Conservation (phyloP, 305 asterid genomes). For the Solanum hybrid region DNA sequence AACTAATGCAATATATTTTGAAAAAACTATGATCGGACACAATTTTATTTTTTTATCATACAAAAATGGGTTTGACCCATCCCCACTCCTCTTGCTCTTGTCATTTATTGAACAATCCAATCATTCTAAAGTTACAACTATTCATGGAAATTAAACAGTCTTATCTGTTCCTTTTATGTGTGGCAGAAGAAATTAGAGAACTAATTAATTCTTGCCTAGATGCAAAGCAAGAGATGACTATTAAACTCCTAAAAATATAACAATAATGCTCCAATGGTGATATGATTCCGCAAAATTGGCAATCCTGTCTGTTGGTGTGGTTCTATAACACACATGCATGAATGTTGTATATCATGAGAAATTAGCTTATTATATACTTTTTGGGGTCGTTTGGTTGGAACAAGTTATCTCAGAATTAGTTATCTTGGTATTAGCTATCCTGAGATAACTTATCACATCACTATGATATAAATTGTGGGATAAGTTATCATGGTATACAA, state of each 20-base stretch:
- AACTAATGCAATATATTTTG: neutral
- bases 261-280: neutral
- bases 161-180: neutral
- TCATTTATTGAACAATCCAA: neutral
- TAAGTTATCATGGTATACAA: no score
- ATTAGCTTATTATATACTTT: neutral
- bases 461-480: no score
- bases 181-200: neutral
- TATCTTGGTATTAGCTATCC: no score
- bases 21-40: neutral
- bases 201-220: neutral
- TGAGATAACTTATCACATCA: no score
- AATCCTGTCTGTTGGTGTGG: neutral
- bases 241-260: neutral
- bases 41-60: neutral
- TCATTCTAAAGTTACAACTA: neutral
- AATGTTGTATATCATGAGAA: neutral
- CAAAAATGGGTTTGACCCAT: neutral
- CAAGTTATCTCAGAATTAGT: rapidly evolving
- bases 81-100: neutral
- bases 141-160: neutral
- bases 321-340: neutral
- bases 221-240: neutral
- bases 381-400: no score
- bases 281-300: neutral